phyloP scores from a whole-genome alignment of 352 stramenopile genomes.

The Globisporangium ultimum region DNA sequence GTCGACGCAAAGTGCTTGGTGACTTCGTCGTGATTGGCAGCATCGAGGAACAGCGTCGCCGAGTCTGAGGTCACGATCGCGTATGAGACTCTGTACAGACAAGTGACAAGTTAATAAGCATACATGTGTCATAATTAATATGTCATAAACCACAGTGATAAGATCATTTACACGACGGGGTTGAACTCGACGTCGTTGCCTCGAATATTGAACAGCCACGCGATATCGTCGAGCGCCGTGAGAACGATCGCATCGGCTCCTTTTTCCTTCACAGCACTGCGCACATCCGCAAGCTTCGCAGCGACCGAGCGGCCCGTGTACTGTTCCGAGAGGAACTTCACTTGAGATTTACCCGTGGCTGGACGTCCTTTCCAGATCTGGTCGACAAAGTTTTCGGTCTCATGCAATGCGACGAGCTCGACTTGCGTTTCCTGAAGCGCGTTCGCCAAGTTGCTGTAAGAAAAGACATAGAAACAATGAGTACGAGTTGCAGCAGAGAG shows the following conservation, averaged over 20 bases:
- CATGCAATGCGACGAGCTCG: constrained; percentile 70
- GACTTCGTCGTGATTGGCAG: constrained; percentile 62
- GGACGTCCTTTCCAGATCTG: constrained; percentile 90
- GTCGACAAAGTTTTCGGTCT: constrained; percentile 94
- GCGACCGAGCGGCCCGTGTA: constrained; percentile 90
- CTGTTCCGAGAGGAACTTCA: constrained; percentile 91
- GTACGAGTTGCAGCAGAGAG: not conserved
- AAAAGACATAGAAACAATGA: not conserved
- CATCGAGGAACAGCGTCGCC: constrained; percentile 92
- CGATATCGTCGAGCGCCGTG: constrained; percentile 95
- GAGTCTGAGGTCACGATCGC: constrained; percentile 88
- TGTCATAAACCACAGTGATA: too few species aligned
- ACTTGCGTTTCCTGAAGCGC: constrained; percentile 65
- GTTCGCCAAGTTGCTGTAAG: constrained; percentile 52
- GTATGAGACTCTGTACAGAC: constrained; percentile 80
- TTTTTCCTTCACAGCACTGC: constrained; percentile 85
- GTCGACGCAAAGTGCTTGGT: constrained; percentile 30
- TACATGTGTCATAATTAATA: not conserved
- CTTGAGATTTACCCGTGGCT: constrained; percentile 58
- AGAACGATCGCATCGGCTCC: constrained; percentile 92
- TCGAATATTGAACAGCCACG: constrained; percentile 98
- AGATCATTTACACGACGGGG: constrained; percentile 92
- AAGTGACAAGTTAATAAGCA: constrained; percentile 3
- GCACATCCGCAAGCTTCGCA: constrained; percentile 88
- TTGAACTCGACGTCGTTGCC: constrained; percentile 97